Base-by-base conservation (phyloP, 2,329 filamentous ascomycete genomes). In the Nigrograna mackinnonii region DNA sequence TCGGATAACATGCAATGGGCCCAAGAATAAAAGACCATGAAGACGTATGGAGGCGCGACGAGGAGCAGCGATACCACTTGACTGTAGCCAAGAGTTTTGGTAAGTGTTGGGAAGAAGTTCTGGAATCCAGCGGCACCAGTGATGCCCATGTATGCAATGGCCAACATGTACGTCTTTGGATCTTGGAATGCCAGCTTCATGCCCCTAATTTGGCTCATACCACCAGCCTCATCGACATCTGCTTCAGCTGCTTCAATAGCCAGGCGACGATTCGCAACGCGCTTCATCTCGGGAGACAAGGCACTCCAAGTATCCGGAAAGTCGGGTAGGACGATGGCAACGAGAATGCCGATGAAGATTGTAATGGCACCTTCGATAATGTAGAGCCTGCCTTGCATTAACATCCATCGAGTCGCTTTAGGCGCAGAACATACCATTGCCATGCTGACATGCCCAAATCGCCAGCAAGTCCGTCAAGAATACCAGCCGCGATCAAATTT, bases 31-130 rank as follows among this genome's bases (percentile, higher is more conserved):
- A 76, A 82, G 14, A 83, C 62, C 20, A 84, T 67, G 54, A 82
- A 83, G 3, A 77, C 70, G 77, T 80, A 84, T 1, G 81, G 81
- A 1, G 79, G 79, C 2, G 79, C 69, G 54, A 75, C 79, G 69
- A 82, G 76, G 14, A 82, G 68, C 9, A 82, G 67, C 0, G 78
- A 81, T 0, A 77, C 73, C 1, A 79, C 72, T 41, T 79, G 76
- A 22, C 43, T 57, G 49, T 80, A 82, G 18, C 78, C 78, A 6
- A 82, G 70, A 0, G 79, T 80, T 17, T 65, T 64, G 0, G 79
- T 81, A 20, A 82, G 67, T n/a, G 24, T 28, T n/a, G 22, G 9
- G 60, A 80, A 80, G 62, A 81, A 84, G 30, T 80, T 79, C 42
- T 80, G 77, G 57, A 80, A 79, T 2, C 76, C 77, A 3, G 71